Percentiles rank a stretch among this genome's conserved stretches.
These are phyloP conservation scores for Conidiobolus incongruus DNA, from an alignment of 371 early-diverging fungal genomes.

Conservation along the genomic window DNA sequence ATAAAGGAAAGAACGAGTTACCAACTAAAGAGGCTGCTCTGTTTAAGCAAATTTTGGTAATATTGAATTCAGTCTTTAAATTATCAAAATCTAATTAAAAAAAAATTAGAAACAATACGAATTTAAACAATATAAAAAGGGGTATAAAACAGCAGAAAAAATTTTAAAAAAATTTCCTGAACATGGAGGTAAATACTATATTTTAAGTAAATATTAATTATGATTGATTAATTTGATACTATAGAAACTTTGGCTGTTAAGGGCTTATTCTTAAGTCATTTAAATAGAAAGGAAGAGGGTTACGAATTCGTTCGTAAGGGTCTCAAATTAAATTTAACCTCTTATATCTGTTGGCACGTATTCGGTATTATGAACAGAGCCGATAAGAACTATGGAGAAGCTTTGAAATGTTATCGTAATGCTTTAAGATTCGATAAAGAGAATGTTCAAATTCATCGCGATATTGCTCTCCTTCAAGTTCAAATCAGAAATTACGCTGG, in stretches of 20 bases:
- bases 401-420: constrained; percentile 72
- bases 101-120: constrained; percentile 71
- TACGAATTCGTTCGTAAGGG: constrained; percentile 75
- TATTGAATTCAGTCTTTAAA: neutral
- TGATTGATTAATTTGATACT: neutral
- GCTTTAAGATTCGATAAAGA: constrained; percentile 80
- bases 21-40: constrained; percentile 55
- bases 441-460: constrained; percentile 76
- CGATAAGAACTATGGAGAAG: constrained; percentile 87
- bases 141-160: constrained; percentile 69
- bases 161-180: constrained; percentile 83
- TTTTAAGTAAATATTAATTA: neutral
- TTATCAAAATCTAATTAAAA: neutral
- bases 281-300: constrained; percentile 82
- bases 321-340: constrained; percentile 46
- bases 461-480: constrained; percentile 66
- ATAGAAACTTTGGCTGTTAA: constrained; percentile 86
- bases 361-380: constrained; percentile 75
- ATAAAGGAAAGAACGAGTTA: constrained; percentile 18
- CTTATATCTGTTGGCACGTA: constrained; percentile 94
- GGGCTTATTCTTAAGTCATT: constrained; percentile 68
- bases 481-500: constrained; percentile 75
- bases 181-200: constrained; percentile 50
- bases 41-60: constrained; percentile 55
- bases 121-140: constrained; percentile 84